These are phyloP conservation scores for Globisporangium emineosum DNA, from an alignment of 352 stramenopile species.

Conservation along the genomic window DNA sequence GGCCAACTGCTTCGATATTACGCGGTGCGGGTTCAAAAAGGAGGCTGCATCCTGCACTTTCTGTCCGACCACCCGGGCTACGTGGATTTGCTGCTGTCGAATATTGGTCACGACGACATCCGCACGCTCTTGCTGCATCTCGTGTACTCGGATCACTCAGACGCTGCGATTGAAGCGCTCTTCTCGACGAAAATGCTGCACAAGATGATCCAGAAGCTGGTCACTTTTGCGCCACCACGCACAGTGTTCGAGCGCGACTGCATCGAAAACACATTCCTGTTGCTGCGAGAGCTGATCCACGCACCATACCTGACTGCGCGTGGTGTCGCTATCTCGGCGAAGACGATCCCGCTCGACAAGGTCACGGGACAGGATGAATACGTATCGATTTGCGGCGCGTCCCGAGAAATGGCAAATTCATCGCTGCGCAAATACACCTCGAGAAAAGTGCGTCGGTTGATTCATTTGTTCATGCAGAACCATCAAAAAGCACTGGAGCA, in stretches of 20 bases:
- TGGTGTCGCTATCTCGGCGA: conserved; percentile 82
- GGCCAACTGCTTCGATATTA: conserved; percentile 83
- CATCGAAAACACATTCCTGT: conserved; percentile 79
- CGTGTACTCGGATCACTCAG: conserved; percentile 83
- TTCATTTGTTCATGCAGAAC: conserved; percentile 82
- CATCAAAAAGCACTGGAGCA: conserved; percentile 61
- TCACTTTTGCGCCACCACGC: conserved; percentile 67
- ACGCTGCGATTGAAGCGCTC: conserved; percentile 63
- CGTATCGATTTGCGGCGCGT: conserved; percentile 82
- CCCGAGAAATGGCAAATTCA: conserved; percentile 79
- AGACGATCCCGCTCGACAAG: conserved; percentile 83
- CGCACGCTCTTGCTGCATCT: conserved; percentile 73
- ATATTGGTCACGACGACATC: conserved; percentile 81
- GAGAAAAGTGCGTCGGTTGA: conserved; percentile 78
- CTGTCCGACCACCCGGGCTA: conserved; percentile 46
- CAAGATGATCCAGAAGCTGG: conserved; percentile 73
- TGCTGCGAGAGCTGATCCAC: conserved; percentile 79
- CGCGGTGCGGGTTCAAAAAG: conserved; percentile 73
- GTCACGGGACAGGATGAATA: conserved; percentile 86
- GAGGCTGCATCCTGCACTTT: conserved; percentile 73
- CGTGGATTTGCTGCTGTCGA: conserved; percentile 74
- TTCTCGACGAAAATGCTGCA: conserved; percentile 73
- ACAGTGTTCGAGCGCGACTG: conserved; percentile 71
- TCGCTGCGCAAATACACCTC: conserved; percentile 84
- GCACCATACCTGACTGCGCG: conserved; percentile 79